A percentile compares a stretch with the other conserved stretches of the same genome.
Evolutionary conservation across 2,329 filamentous ascomycete genomes (phyloP).

Genomic region (Cladophialophora yegresii): DNA sequence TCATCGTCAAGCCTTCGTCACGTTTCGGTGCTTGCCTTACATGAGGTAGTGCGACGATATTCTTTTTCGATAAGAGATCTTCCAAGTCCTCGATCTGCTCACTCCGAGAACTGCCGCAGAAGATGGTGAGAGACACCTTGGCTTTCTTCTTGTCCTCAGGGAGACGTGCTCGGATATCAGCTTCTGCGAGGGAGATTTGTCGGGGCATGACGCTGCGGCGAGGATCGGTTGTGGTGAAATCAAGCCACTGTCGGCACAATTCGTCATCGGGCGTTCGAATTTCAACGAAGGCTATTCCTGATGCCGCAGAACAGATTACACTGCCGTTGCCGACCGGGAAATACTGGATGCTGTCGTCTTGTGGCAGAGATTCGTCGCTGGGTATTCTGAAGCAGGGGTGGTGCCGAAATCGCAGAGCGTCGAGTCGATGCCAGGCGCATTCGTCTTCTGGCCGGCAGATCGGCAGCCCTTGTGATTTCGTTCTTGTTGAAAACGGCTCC

Average conservation of each 20-base stretch:
- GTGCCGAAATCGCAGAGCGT: constrained; percentile 81
- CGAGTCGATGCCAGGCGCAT: constrained; percentile 87
- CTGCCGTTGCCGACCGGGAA: constrained; percentile 80
- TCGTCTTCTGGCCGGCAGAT: constrained; percentile 76
- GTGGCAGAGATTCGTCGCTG: constrained; percentile 64
- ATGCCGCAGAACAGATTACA: constrained; percentile 73
- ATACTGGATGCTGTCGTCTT: constrained; percentile 77
- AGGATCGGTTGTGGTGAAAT: constrained; percentile 67
- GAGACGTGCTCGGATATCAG: constrained; percentile 69
- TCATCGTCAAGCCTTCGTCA: constrained; percentile 37
- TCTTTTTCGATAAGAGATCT: constrained; percentile 69
- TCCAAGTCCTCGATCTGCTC: constrained; percentile 77
- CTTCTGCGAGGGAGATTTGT: constrained; percentile 73
- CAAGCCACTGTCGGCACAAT: constrained; percentile 76
- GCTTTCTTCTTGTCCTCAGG: constrained; percentile 72
- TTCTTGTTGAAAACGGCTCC: constrained; percentile 84
- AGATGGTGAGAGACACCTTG: constrained; percentile 70
- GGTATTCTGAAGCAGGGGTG: constrained; percentile 89
- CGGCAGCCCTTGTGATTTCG: constrained; percentile 74
- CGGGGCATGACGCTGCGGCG: constrained; percentile 62
- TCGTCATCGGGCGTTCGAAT: constrained; percentile 79
- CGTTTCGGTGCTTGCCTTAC: constrained; percentile 44
- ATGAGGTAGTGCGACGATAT: constrained; percentile 72
- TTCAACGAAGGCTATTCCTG: constrained; percentile 83
- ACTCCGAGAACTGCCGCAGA: constrained; percentile 72